Base-by-base conservation (phyloP, 345 rosid species). In the Salix purpurea region DNA sequence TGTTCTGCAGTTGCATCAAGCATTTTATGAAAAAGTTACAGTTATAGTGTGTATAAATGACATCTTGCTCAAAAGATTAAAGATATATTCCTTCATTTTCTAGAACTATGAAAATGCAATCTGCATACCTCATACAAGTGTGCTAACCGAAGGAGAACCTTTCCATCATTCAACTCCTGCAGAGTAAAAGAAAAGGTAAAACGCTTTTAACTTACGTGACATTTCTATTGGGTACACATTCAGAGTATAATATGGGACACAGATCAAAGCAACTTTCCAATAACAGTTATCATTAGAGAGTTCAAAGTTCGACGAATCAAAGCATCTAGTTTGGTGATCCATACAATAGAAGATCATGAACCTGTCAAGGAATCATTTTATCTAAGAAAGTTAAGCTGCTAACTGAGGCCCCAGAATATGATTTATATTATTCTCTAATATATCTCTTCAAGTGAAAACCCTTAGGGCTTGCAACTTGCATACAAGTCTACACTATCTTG, bases 141-240 rank as follows among this genome's bases (percentile, higher is more conserved):
- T 71, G 99, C 97, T 86, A 95, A 84, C 75, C 99, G 90, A 65
- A 95, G 69, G 66, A 95, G 92, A 67, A 90, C 90, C 76, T 82
- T 84, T 64, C 93, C 92, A 65, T 86, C 84, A 82, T 90, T 93
- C 72, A 90, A 83, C 74, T 93, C 96, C 99, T 93, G 89, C 67
- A 81, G 46, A 50, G 36, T 70, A 74, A 13, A 12, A 71, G 42
- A 78, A 19, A 76, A 48, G 65, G 34, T 24, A 78, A 67, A 78
- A 19, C 14, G 10, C 26, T 24, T 46, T 50, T 60, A 71, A 36
- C 23, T 60, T 11, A 34, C n/a, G 18, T 16, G 36, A 61, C 26
- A 24, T 40, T 60, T 13, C 44, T 71, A 30, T 28, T 7, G 15
- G n/a, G n/a, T 8, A 14, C 54, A 18, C 15, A 34, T 46, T 48